Percentiles rank a stretch among this genome's conserved stretches.
These are phyloP conservation scores for Suhomyces bokatorum DNA, from an alignment of 1,139 yeast species.

Conservation along the genomic window DNA sequence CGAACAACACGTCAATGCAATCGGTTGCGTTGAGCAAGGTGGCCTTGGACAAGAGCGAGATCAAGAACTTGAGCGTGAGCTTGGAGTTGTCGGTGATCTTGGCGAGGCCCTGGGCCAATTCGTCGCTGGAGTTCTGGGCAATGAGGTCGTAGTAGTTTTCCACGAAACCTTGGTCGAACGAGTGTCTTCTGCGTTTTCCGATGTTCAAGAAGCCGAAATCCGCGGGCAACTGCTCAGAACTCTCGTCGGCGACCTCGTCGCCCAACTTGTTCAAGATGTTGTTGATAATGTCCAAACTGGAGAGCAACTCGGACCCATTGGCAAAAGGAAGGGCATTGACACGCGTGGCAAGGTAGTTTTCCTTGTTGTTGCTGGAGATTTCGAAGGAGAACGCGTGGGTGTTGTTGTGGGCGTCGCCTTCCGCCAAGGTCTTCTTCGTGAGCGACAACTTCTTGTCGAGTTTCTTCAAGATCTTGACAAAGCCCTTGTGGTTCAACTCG, in stretches of 20 bases:
- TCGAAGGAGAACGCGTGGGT: slow-evolving; percentile 13
- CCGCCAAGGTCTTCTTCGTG: slow-evolving; percentile 20
- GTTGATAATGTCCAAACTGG: slow-evolving; percentile 57
- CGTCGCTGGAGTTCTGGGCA: slow-evolving; percentile 44
- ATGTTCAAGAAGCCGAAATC: slow-evolving; percentile 18
- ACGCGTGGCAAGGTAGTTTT: slow-evolving; percentile 65
- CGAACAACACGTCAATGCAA: slow-evolving; percentile 59
- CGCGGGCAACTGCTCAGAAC: slow-evolving; percentile 12
- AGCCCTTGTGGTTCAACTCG: slow-evolving; percentile 88
- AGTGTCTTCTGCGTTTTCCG: slow-evolving; percentile 21
- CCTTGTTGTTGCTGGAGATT: slow-evolving; percentile 63
- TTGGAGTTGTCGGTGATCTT: slow-evolving; percentile 24
- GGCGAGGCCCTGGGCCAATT: slow-evolving; percentile 40
- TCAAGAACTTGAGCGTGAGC: slow-evolving; percentile 41
- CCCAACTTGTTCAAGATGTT: slow-evolving; percentile 47
- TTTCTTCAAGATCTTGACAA: slow-evolving; percentile 84
- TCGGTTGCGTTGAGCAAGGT: slow-evolving; percentile 50
- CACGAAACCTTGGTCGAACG: slow-evolving; percentile 34
- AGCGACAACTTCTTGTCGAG: slow-evolving; percentile 71
- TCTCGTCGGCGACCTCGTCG: slow-evolving; percentile 19
- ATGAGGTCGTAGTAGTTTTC: slow-evolving; percentile 35
- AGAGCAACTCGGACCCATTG: slow-evolving; percentile 58
- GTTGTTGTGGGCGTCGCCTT: slow-evolving; percentile 16
- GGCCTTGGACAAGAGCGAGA: slow-evolving; percentile 64
- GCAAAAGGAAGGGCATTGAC: slow-evolving; percentile 79